Base-by-base conservation (phyloP, 192 early-diverging fungal species). In the Kickxella alabastrina region DNA sequence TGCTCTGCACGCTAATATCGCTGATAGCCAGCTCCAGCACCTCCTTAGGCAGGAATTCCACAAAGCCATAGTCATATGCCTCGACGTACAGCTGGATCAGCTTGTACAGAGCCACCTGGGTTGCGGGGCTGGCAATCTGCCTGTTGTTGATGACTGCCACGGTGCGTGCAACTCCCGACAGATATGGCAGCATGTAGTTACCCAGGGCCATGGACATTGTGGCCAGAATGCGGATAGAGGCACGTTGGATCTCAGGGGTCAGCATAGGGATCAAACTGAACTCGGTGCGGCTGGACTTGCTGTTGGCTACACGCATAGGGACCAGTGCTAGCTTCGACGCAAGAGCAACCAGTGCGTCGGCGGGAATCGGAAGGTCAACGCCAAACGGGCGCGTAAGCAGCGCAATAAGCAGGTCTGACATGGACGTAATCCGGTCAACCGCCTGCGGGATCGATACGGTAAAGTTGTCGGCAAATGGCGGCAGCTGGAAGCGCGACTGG, bases 401-500 rank as follows among this genome's bases (percentile, higher is more conserved):
- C n/a, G 62, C 62, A 43, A 63, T 18, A 1, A 71, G 12, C 25
- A 77, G 41, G 9, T 67, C 62, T 0, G 49, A 18, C 75, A 77
- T 77, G 6, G 55, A 45, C 0, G 55, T 17, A 12, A 77, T 71
- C 36, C 66, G 68, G 31, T 71, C 68, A n/a, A 59, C 58, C 5
- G 68, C 68, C 51, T 65, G 66, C 36, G 75, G 75, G 9, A 77
- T 57, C 8, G 62, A 58, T n/a, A 49, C 53, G 6, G 45, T 40
- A 54, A 66, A 71, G 29, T 71, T 43, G 29, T 48, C 59, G 14
- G 59, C 43, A 26, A 71, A 42, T 10, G 10, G 34, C 0, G 68
- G 43, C n/a, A 77, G 36, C 10, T 47, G 34, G 45, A 66, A 66
- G 13, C 29, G 38, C 23, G n/a, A 46, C 13, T 14, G 3, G 13